Percentiles rank a stretch among this genome's conserved stretches.
Evolutionary conservation across 176 grass and related monocot species (phyloP).

Genomic region (Paspalum vaginatum): DNA sequence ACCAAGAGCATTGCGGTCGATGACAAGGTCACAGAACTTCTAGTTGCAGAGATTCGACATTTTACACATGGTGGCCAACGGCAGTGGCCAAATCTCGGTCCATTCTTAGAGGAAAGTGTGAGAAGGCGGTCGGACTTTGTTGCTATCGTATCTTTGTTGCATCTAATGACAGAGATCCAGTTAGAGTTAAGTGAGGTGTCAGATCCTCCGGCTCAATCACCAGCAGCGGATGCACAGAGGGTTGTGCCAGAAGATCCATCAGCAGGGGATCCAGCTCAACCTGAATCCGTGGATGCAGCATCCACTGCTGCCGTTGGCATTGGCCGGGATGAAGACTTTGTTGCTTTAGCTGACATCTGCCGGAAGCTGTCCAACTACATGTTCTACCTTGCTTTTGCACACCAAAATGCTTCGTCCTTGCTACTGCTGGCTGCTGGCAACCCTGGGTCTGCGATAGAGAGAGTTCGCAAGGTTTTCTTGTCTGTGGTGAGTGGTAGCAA

Average conservation of each 20-base stretch:
- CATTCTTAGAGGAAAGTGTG: background rate
- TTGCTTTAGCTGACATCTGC: background rate
- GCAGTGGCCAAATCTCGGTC: background rate
- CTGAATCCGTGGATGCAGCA: no score
- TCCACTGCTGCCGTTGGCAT: background rate
- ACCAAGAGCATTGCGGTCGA: background rate
- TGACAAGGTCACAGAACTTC: background rate
- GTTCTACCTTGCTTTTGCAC: background rate
- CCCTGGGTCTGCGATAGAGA: background rate
- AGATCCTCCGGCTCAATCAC: no score
- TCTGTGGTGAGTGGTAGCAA: background rate
- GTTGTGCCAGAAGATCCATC: no score
- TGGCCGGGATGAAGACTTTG: background rate
- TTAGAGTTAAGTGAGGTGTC: background rate
- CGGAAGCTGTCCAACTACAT: constrained; percentile 27
- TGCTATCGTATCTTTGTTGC: background rate
- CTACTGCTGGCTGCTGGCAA: background rate
- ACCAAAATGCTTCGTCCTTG: background rate
- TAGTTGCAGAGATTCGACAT: background rate
- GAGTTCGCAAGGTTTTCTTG: background rate
- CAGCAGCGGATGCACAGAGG: no score
- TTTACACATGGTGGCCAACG: background rate
- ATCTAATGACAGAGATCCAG: background rate
- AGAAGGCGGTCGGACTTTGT: background rate
- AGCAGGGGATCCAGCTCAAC: no score